A percentile compares a stretch with the other conserved stretches of the same genome.
Evolutionary conservation across 192 early-diverging fungal genomes (phyloP).

Genomic region (Podila verticillata): DNA sequence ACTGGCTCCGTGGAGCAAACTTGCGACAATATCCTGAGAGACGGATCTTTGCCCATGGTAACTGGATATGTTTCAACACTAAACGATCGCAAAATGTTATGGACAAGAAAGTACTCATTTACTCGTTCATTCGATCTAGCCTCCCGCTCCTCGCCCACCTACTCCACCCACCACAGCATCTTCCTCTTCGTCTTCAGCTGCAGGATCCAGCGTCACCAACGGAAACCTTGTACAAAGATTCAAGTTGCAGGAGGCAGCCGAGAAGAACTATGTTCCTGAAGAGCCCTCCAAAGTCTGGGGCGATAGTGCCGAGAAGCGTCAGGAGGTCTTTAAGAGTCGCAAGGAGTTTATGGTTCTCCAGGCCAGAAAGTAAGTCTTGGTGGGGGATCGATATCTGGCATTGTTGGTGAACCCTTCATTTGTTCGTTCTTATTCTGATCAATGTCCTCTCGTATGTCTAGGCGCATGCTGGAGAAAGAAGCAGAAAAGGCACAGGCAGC

Average conservation of each 20-base stretch:
- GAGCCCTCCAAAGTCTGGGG: constrained; percentile 74
- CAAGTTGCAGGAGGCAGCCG: constrained; percentile 56
- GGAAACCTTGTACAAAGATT: constrained; percentile 62
- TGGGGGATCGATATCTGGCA: background rate
- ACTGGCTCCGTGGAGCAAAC: constrained; percentile 87
- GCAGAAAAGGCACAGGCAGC: constrained; percentile 30
- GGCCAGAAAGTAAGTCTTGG: constrained; percentile 70
- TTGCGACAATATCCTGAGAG: constrained; percentile 80
- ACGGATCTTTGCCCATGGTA: constrained; percentile 68
- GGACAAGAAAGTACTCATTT: background rate
- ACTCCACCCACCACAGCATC: constrained; percentile 50
- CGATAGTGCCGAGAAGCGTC: constrained; percentile 62
- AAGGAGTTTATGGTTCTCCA: constrained; percentile 78
- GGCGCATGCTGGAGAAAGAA: constrained; percentile 41
- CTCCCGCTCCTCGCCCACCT: constrained; percentile 41
- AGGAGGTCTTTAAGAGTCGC: constrained; percentile 68
- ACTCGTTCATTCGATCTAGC: constrained; percentile 8
- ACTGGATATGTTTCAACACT: background rate
- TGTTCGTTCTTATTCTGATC: background rate
- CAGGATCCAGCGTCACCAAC: constrained; percentile 19
- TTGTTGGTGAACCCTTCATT: background rate
- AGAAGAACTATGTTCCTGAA: constrained; percentile 37
- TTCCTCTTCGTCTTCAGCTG: constrained; percentile 13
- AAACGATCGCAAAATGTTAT: constrained; percentile 1
- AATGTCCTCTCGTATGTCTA: background rate